phyloP scores from a whole-genome alignment of 148 eudicot species.

The Beta vulgaris region DNA sequence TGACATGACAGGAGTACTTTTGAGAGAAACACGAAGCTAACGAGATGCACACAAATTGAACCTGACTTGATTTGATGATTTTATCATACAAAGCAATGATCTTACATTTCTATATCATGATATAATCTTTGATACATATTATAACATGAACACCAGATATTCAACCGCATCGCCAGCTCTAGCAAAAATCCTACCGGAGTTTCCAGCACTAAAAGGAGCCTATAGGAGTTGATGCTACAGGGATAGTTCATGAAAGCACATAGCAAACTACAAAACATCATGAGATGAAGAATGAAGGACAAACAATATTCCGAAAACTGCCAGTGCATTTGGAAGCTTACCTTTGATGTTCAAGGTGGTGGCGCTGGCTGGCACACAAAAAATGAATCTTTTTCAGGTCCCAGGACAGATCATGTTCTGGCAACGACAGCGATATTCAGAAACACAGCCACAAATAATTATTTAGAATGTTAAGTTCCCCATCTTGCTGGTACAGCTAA shows the following conservation, averaged over 20 bases:
- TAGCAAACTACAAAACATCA: not conserved
- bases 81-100: too few species aligned
- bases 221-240: slow-evolving; percentile 5
- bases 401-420: slow-evolving; percentile 30
- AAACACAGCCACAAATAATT: slow-evolving; percentile 18
- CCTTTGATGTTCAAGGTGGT: slow-evolving; percentile 24
- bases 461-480: not conserved
- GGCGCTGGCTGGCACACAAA: slow-evolving; percentile 1
- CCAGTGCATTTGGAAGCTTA: slow-evolving; percentile 22
- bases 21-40: too few species aligned
- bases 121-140: too few species aligned
- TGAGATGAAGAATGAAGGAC: slow-evolving; percentile 9
- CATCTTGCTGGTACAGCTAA: slow-evolving; percentile 17
- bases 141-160: too few species aligned
- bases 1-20: too few species aligned
- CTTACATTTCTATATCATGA: too few species aligned
- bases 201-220: slow-evolving; percentile 6
- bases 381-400: slow-evolving; percentile 10
- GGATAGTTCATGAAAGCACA: not conserved
- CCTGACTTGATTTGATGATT: too few species aligned
- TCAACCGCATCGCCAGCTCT: too few species aligned
- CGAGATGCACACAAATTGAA: too few species aligned
- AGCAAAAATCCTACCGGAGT: not conserved
- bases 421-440: slow-evolving; percentile 27
- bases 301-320: slow-evolving; percentile 12